These are phyloP conservation scores for Monosporascus sp. DNA, from an alignment of 2,329 filamentous ascomycete species.

Conservation along the genomic window DNA sequence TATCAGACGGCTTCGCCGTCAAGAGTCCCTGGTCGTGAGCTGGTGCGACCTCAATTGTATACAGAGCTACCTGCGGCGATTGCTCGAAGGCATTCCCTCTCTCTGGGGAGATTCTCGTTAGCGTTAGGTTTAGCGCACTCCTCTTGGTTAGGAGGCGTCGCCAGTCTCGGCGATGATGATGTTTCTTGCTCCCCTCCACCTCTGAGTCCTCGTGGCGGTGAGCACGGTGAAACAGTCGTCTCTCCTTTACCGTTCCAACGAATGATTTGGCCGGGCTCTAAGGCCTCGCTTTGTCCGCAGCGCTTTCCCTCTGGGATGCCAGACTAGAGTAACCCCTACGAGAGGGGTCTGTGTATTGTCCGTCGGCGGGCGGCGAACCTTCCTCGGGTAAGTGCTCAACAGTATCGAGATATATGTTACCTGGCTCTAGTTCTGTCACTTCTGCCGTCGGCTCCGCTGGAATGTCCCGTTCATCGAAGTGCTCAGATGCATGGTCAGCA, in stretches of 20 bases:
- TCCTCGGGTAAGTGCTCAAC: neutral
- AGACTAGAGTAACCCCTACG: neutral
- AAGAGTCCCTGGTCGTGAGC: conserved; percentile 3
- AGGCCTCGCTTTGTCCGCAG: conserved; percentile 14
- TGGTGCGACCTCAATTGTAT: neutral
- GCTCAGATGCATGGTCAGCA: neutral
- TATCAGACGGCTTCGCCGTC: conserved; percentile 2
- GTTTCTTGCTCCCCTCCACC: neutral
- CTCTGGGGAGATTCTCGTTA: conserved; percentile 7
- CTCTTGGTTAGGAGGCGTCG: conserved; percentile 6
- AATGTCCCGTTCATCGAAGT: neutral
- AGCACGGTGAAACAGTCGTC: conserved; percentile 14
- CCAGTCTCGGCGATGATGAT: conserved; percentile 8
- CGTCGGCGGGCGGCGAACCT: conserved; percentile 1
- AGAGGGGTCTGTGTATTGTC: neutral
- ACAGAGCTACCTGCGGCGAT: conserved; percentile 1
- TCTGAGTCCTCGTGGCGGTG: no score
- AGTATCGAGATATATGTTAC: neutral
- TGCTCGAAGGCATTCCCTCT: conserved; percentile 10
- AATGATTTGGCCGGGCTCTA: conserved; percentile 16
- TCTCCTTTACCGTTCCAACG: conserved; percentile 16
- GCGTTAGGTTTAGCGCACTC: conserved; percentile 6
- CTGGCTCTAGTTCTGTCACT: neutral
- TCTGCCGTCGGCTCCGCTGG: neutral
- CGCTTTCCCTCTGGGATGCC: conserved; percentile 1